A percentile compares a stretch with the other conserved stretches of the same genome.
Evolutionary conservation across 2,329 filamentous ascomycete species (phyloP).

Genomic region (Aspergillus transmontanensis): DNA sequence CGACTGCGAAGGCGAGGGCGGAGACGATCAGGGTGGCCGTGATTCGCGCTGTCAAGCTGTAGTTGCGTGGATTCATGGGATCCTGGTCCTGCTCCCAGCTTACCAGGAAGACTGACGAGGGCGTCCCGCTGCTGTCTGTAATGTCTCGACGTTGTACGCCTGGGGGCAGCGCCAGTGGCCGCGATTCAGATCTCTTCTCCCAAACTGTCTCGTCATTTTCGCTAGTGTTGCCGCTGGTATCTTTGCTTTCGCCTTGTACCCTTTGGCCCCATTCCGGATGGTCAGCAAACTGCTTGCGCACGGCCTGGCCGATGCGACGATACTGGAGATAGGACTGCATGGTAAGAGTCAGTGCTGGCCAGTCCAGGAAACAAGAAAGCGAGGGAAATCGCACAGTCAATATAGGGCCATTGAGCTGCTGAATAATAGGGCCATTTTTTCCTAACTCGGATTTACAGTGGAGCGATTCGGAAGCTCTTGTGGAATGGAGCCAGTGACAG

Average conservation of each 20-base stretch:
- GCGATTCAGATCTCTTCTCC: background rate
- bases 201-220: background rate
- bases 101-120: constrained; percentile 24
- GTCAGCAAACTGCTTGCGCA: background rate
- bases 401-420: background rate
- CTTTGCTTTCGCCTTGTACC: background rate
- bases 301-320: background rate
- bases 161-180: background rate
- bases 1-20: constrained; percentile 54
- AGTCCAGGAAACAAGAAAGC: background rate
- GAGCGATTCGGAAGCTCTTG: background rate
- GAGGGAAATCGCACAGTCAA: background rate
- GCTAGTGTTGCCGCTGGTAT: background rate
- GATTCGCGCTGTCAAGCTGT: constrained; percentile 40
- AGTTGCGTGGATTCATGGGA: constrained; percentile 41
- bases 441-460: background rate
- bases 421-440: background rate
- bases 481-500: background rate
- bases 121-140: background rate
- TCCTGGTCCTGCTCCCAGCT: constrained; percentile 38
- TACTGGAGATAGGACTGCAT: background rate
- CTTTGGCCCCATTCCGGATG: background rate
- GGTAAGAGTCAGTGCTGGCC: background rate
- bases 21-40: constrained; percentile 48
- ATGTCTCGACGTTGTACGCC: background rate